Conservation (phyloP, 768 basidiomycete species). For the Coprinopsis strossmayeri region DNA sequence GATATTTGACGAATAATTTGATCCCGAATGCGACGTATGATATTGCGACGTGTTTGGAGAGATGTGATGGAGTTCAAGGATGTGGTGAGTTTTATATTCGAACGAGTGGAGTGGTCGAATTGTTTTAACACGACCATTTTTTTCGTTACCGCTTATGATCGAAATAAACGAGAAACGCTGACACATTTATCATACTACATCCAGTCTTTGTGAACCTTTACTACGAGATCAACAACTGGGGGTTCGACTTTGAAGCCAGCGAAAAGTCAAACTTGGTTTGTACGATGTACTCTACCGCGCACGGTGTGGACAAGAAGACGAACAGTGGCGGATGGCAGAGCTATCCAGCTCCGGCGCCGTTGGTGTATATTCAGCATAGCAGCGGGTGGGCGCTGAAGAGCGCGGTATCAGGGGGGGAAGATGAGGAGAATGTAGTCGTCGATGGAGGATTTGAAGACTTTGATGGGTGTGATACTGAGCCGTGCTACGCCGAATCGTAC, state of each 20-base stretch:
- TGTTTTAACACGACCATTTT: constrained; percentile 15
- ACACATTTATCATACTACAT: too few species aligned
- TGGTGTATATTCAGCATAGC: constrained; percentile 38
- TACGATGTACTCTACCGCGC: constrained; percentile 35
- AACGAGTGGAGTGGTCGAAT: constrained; percentile 32
- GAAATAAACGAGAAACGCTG: too few species aligned
- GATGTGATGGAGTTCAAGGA: constrained; percentile 17
- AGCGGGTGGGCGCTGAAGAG: constrained; percentile 32
- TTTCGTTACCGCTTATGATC: too few species aligned
- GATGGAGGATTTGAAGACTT: too few species aligned
- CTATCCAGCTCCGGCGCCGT: constrained; percentile 24
- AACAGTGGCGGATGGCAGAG: constrained; percentile 38
- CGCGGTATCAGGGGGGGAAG: too few species aligned
- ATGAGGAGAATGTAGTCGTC: too few species aligned
- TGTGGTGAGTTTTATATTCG: constrained; percentile 4
- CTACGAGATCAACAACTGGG: constrained; percentile 41
- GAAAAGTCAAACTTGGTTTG: constrained; percentile 42
- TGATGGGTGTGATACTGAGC: too few species aligned
- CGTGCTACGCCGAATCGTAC: too few species aligned
- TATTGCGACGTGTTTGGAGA: constrained; percentile 34
- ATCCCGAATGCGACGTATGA: constrained; percentile 40
- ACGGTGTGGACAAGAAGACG: constrained; percentile 36
- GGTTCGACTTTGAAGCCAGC: constrained; percentile 30
- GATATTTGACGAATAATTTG: constrained; percentile 40
- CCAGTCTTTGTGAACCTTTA: constrained; percentile 44